Evolutionary conservation across 305 asterid species (phyloP).

Genomic region (Solanum hybrid): DNA sequence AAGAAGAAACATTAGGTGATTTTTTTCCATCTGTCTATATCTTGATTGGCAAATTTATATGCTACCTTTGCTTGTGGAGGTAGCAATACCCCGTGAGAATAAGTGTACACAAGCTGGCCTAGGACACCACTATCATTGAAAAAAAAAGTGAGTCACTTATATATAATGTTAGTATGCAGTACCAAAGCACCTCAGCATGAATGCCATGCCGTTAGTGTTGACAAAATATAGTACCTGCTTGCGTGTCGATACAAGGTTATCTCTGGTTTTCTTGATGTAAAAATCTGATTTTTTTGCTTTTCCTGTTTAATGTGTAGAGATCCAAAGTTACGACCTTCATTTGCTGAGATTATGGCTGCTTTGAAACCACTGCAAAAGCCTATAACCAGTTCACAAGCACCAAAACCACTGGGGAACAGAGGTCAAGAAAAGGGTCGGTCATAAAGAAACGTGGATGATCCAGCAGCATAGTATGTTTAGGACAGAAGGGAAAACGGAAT

Average conservation of each 20-base stretch:
- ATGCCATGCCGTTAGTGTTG: neutral
- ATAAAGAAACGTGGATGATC: slow-evolving; percentile 22
- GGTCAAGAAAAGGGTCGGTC: slow-evolving; percentile 37
- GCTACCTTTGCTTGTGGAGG: neutral
- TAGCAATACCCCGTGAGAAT: neutral
- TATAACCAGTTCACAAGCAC: slow-evolving; percentile 35
- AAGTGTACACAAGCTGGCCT: neutral
- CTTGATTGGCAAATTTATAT: neutral
- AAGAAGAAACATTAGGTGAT: neutral
- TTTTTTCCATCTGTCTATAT: neutral
- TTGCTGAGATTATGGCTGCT: slow-evolving; percentile 81
- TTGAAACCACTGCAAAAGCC: slow-evolving; percentile 82
- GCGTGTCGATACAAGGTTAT: neutral
- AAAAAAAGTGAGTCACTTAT: neutral
- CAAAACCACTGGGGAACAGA: slow-evolving; percentile 36
- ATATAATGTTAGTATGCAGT: neutral
- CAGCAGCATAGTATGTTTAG: slow-evolving; percentile 28
- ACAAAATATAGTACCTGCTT: neutral
- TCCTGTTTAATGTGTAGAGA: slow-evolving; percentile 36
- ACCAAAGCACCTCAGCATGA: neutral
- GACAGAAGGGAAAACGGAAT: slow-evolving; percentile 7
- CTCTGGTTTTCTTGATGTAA: neutral
- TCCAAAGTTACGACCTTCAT: slow-evolving; percentile 74
- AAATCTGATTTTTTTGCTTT: neutral
- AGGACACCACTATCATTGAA: neutral